Base-by-base conservation (phyloP, 139 green algal genomes). In the Picochlorum sp. region DNA sequence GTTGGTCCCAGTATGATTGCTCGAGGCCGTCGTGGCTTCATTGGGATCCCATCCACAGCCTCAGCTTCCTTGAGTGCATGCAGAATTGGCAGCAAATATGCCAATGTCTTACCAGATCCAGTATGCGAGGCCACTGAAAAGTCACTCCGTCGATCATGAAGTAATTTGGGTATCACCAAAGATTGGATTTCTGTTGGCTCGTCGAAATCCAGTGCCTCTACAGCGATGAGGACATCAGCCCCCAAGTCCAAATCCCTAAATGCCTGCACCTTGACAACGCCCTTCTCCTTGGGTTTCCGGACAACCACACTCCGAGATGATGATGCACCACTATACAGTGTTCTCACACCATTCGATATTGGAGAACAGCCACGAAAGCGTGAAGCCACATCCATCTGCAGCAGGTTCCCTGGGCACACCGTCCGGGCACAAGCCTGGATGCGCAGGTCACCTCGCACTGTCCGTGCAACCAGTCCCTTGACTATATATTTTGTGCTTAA, bases 61-160 rank as follows among this genome's bases (percentile, higher is more conserved):
- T 96, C 87, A 14, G 79, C 46, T 23, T 69, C 52, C 66, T 90
- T 90, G 6, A 95, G 58, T 18, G 72, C 30, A 38, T 95, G 49
- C 82, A 76, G 85, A 32, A 97, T 49, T 2, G 91, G 91, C 38
- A 97, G 79, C n/a, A 97, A 84, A 80, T 97, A 98, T 1, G 89
- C 89, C 11, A 97, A 75, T 0, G 92, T 98, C 66, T 98, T 97
- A 44, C 92, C 92, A 14, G 77, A 90, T 14, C 92, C 92, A 13
- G 92, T 98, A 70, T 98, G 92, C 1, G 90, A 96, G 3, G 87
- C 89, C 14, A 96, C 56, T 49, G 96, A 47, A 28, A 88, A 72
- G 73, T 95, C 80, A 5, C 70, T 64, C 8, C 73, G 1, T 4
- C 58, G 49, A 51, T 73, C 74, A 14, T 37, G 16, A 18, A 95